phyloP scores from a whole-genome alignment of 75 land plant species.

The Sequoiadendron giganteum region DNA sequence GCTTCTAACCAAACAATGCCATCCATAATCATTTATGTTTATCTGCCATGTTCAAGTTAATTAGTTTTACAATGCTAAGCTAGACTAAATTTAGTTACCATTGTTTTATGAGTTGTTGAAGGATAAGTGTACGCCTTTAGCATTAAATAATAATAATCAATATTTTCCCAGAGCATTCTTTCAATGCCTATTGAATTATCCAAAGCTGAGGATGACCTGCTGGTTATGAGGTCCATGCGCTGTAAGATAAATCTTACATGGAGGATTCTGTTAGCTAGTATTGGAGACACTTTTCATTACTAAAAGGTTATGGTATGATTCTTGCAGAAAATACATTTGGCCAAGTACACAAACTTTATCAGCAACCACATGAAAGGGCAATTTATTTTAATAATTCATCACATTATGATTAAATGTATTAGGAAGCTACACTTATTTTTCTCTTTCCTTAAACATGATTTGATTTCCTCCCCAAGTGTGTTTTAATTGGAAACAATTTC shows the following conservation, averaged over 20 bases:
- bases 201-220: neutral
- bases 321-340: neutral
- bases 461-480: too few species aligned
- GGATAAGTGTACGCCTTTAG: neutral
- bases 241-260: neutral
- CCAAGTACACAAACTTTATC: neutral
- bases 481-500: too few species aligned
- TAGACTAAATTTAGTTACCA: neutral
- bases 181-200: neutral
- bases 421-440: neutral
- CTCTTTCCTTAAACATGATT: too few species aligned
- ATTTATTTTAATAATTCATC: neutral
- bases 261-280: neutral
- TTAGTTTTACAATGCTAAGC: neutral
- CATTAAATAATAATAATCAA: constrained; percentile 1
- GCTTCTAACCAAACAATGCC: neutral
- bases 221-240: neutral
- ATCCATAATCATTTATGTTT: neutral
- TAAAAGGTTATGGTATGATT: neutral
- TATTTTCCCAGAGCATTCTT: neutral
- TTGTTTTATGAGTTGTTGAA: neutral
- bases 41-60: neutral
- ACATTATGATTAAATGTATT: neutral
- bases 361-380: neutral
- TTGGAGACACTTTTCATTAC: neutral